Base-by-base conservation (phyloP, 768 basidiomycete genomes). In the Krasilnikovozyma curviuscula region DNA sequence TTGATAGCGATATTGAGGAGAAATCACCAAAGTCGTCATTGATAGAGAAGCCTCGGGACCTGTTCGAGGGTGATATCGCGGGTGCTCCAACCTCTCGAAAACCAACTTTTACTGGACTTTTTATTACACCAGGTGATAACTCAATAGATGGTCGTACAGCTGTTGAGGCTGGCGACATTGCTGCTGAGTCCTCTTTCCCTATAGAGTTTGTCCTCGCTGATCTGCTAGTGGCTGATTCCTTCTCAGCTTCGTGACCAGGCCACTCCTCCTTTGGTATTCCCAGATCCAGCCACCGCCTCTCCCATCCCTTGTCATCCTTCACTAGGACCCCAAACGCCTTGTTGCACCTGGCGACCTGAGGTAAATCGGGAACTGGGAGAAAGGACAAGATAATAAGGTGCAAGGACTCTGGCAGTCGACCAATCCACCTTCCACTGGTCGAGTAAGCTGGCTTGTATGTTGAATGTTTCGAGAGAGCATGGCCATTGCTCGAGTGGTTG, bases 21-120 rank as follows among this genome's bases (percentile, higher is more conserved):
- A 86, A 84, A 59, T 88, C 85, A 3, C 85, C 88, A 65, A 91
- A 91, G 23, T 85, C 84, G 56, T 89, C 83, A 52, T 84, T 80
- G 7, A n/a, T n/a, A n/a, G n/a, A n/a, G n/a, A n/a, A n/a, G n/a
- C n/a, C n/a, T n/a, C n/a, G n/a, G n/a, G n/a, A n/a, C n/a, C n/a
- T n/a, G n/a, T n/a, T n/a, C n/a, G n/a, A n/a, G n/a, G n/a, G n/a
- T n/a, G n/a, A n/a, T n/a, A n/a, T n/a, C n/a, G n/a, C n/a, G n/a
- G n/a, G n/a, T n/a, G n/a, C n/a, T n/a, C n/a, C n/a, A n/a, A n/a
- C n/a, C 25, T 28, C 5, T 18, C 19, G 2, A 37, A 13, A 13
- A 27, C 12, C 35, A 7, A 18, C 35, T 23, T 37, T 37, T 10
- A 10, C 18, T 18, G 5, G 7, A n/a, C 27, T 29, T 25, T 7